These are phyloP conservation scores for Ceratocystis cubensis DNA, from an alignment of 2,329 filamentous ascomycete species.

Conservation along the genomic window DNA sequence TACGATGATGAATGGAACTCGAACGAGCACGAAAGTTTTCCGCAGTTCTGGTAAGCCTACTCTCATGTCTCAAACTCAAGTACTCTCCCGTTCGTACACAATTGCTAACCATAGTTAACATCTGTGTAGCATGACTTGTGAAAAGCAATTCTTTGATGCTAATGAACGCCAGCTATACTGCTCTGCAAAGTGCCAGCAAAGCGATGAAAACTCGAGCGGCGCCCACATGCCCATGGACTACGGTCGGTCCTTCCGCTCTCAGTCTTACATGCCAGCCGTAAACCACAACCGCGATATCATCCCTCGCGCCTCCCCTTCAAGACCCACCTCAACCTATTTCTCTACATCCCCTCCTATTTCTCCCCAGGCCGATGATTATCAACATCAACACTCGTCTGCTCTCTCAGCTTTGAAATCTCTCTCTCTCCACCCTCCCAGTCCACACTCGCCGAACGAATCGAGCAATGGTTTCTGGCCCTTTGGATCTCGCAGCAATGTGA, in stretches of 20 bases:
- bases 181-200: conserved; percentile 47
- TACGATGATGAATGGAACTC: conserved; percentile 38
- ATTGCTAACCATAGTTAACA: conserved; percentile 15
- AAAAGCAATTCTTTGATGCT: conserved; percentile 50
- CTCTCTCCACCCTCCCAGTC: conserved; percentile 42
- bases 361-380: conserved; percentile 31
- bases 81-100: neutral
- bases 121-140: conserved; percentile 46
- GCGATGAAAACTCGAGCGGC: conserved; percentile 36
- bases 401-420: conserved; percentile 45
- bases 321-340: conserved; percentile 43
- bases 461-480: conserved; percentile 42
- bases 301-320: conserved; percentile 50
- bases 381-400: conserved; percentile 32
- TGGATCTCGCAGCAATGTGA: conserved; percentile 34
- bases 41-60: conserved; percentile 49
- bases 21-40: conserved; percentile 47
- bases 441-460: conserved; percentile 38
- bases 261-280: conserved; percentile 25
- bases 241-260: conserved; percentile 25
- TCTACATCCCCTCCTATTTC: conserved; percentile 40
- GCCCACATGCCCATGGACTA: conserved; percentile 25
- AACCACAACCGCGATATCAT: conserved; percentile 48
- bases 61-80: neutral
- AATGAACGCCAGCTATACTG: conserved; percentile 49